Base-by-base conservation (phyloP, 768 basidiomycete species). In the Boletales sp. region DNA sequence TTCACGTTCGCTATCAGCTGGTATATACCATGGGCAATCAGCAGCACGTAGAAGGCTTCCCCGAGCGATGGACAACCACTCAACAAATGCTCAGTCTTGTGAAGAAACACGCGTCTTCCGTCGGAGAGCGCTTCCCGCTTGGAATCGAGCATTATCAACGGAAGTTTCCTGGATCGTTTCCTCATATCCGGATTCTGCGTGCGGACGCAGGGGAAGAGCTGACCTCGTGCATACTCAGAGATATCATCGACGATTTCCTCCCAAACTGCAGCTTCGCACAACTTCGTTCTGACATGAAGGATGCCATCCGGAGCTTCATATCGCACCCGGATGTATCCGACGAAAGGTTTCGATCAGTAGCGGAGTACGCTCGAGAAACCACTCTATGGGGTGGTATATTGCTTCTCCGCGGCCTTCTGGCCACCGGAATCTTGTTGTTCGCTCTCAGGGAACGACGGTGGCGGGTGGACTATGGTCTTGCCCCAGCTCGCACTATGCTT, bases 1-100 rank as follows among this genome's bases (percentile, higher is more conserved):
- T 80, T 1, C 69, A 72, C 44, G 70, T 73, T 24, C 65, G 69
- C 0, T 78, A 79, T 54, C 78, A 79, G 46, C 59, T 80, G 8
- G 62, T 80, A 1, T 80, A 79, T 44, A 74, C 77, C 0, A 58
- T 71, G 24, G 76, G 74, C 24, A 32, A 62, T 5, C 73, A 73
- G 40, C 52, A 37, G 17, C 58, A 69, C 1, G 40, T 76, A 12
- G 71, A 79, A 31, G 67, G 67, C 37, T 67, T 66, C 39, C 74
- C 75, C 4, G 59, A 72, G 43, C 70, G 77, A 13, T 80, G 78
- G 78, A 57, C 48, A 3, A 70, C 62, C 4, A 63, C 64, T 0
- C 74, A 78, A 51, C 62, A 72, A 10, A 47, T 77, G 2, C 59
- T 78, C 11, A 49, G 60, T 17, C 66, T 71, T n/a, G 51, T 63